Percentiles rank a stretch among this genome's conserved stretches.
Conservation (phyloP, 1,284 basidiomycete species). For the Neolentinus lepideus region DNA sequence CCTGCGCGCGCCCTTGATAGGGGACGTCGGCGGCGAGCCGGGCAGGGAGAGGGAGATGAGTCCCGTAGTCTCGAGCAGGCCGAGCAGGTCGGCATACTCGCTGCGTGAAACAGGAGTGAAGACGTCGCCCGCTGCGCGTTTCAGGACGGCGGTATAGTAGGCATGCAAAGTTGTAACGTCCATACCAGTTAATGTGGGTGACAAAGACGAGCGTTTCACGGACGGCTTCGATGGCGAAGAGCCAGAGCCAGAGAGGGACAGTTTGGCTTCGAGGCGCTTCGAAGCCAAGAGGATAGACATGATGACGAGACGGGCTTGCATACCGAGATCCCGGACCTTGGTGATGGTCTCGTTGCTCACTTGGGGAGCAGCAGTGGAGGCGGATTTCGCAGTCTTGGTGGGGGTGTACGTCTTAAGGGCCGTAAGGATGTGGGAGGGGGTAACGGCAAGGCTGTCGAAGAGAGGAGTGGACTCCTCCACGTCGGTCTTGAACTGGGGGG, state of each 20-base stretch:
- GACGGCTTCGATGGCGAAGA: conserved; percentile 35
- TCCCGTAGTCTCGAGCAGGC: conserved; percentile 66
- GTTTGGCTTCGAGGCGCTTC: conserved; percentile 48
- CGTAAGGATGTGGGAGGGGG: conserved; percentile 55
- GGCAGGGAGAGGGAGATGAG: conserved; percentile 39
- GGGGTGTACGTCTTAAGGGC: conserved; percentile 66
- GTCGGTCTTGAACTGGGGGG: conserved; percentile 17
- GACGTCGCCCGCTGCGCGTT: conserved; percentile 41
- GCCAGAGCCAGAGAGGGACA: conserved; percentile 36
- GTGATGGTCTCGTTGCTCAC: conserved; percentile 48
- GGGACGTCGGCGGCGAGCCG: conserved; percentile 22
- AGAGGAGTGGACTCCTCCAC: conserved; percentile 19
- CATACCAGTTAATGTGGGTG: conserved; percentile 29
- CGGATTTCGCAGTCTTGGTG: conserved; percentile 27
- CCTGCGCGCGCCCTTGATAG: conserved; percentile 34
- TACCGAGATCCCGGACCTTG: conserved; percentile 58
- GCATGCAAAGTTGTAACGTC: conserved; percentile 54
- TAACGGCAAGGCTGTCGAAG: conserved; percentile 37
- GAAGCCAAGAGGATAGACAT: conserved; percentile 56
- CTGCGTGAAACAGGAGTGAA: conserved; percentile 63
- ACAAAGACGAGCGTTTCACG: conserved; percentile 39
- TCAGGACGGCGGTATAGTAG: conserved; percentile 55
- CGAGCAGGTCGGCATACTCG: conserved; percentile 67
- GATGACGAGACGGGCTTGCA: conserved; percentile 66
- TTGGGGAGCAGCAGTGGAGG: conserved; percentile 14